Evolutionary conservation across 345 rosid genomes (phyloP), one percentile per base, ranked within the genome.

Genomic region (Murraya paniculata): DNA sequence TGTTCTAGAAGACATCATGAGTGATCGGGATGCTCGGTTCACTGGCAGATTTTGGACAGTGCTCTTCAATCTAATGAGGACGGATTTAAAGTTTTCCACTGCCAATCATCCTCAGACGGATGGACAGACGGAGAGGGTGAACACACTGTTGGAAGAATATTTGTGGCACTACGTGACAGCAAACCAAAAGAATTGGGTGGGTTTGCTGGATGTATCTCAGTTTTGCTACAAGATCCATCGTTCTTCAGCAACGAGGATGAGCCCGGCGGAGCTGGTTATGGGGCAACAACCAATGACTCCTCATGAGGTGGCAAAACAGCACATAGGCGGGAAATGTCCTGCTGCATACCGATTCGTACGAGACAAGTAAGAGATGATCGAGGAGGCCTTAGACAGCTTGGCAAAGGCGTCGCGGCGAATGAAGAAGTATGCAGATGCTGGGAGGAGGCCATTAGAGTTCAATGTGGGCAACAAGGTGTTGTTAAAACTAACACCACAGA

Each of bases 401-500:
- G 45, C 0, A 1, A 39, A 39, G 11, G 45, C 3, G 0, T 39
- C 0, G 11, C 11, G 2, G 3, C 1, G 13, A 39, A 39, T 39
- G 0, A 39, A 39, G 4, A 39, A 39, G 1, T 13, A 0, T 13
- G 0, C 18, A 0, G 0, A 13, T 6, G 24, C 1, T 21, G 0
- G 6, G 7, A 6, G 25, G 24, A 21, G 24, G 1, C 9, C 59
- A 21, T 2, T 56, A 9, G 25, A 21, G 24, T 56, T 56, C 59
- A 56, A 21, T 7, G 3, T 56, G 9, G 3, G 60, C 19, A 4
- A 56, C n/a, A 22, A 21, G 24, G 3, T 56, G 24, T 56, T 56
- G 25, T 4, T 56, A 0, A 1, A 56, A 3, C 1, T 21, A 1
- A 56, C 3, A 4, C 9, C 0, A 21, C 0, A 1, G 0, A 56